Evolutionary conservation across 352 stramenopile species (phyloP).

Genomic region (Globisporangium radiosum): DNA sequence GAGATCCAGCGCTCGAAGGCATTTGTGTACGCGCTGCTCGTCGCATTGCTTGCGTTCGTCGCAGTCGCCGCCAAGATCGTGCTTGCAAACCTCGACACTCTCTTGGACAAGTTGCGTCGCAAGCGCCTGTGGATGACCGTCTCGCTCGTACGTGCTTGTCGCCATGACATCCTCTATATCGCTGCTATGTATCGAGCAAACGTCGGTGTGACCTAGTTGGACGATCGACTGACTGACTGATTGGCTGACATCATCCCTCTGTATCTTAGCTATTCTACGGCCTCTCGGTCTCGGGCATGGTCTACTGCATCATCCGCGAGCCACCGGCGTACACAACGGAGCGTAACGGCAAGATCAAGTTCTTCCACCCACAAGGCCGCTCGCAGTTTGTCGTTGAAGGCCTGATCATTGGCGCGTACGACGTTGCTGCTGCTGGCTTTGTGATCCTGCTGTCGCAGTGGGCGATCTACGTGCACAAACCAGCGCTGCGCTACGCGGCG

Average conservation of each 20-base stretch:
- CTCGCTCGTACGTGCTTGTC: constrained; percentile 40
- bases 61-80: constrained; percentile 50
- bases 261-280: constrained; percentile 68
- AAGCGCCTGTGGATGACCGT: constrained; percentile 86
- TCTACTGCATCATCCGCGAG: constrained; percentile 88
- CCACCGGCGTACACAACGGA: constrained; percentile 62
- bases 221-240: too few relatives aligned
- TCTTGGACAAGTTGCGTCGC: constrained; percentile 64
- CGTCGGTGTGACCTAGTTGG: too few relatives aligned
- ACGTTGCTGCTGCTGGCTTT: constrained; percentile 58
- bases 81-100: constrained; percentile 56
- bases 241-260: too few relatives aligned
- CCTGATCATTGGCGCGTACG: constrained; percentile 65
- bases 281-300: constrained; percentile 83
- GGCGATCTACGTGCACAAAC: constrained; percentile 67
- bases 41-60: constrained; percentile 21
- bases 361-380: constrained; percentile 78
- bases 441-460: constrained; percentile 82
- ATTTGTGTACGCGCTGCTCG: constrained; percentile 45
- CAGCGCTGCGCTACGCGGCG: constrained; percentile 40
- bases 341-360: constrained; percentile 79
- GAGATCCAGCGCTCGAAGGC: constrained; percentile 65
- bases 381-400: constrained; percentile 84
- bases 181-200: too few relatives aligned
- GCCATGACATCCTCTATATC: too few relatives aligned